phyloP scores from a whole-genome alignment of 768 basidiomycete genomes.

The Mycena chlorophos region DNA sequence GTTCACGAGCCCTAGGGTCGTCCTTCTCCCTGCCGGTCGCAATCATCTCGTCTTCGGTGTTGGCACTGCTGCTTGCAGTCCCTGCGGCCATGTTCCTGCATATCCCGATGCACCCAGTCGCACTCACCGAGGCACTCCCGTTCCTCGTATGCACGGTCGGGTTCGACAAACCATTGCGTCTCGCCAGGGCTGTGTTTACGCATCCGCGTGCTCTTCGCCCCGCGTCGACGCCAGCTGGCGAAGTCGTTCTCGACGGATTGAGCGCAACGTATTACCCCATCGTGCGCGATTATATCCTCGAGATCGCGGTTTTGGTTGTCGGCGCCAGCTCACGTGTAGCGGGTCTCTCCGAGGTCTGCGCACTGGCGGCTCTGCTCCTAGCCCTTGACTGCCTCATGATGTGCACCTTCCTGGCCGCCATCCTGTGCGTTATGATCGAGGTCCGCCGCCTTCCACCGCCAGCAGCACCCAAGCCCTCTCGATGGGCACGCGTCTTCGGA shows the following conservation, averaged over 20 bases:
- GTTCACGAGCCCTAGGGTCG: slow-evolving; percentile 84
- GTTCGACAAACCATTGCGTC: slow-evolving; percentile 94
- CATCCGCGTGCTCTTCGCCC: slow-evolving; percentile 24
- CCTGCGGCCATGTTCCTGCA: slow-evolving; percentile 70
- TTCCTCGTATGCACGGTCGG: slow-evolving; percentile 98
- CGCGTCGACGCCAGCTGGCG: slow-evolving; percentile 57
- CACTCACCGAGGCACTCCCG: slow-evolving; percentile 91
- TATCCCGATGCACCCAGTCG: slow-evolving; percentile 90
- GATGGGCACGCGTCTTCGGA: slow-evolving; percentile 12
- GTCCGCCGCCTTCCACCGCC: slow-evolving; percentile 54
- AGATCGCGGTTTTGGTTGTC: slow-evolving; percentile 84
- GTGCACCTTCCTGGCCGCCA: slow-evolving; percentile 86
- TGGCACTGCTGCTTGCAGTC: slow-evolving; percentile 83
- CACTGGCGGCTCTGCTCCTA: slow-evolving; percentile 85
- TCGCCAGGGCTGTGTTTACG: slow-evolving; percentile 86
- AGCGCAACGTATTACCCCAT: slow-evolving; percentile 80
- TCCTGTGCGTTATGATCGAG: slow-evolving; percentile 94
- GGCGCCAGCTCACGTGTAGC: slow-evolving; percentile 87
- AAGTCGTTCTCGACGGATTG: slow-evolving; percentile 83
- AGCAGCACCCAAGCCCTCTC: not conserved
- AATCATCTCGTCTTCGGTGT: slow-evolving; percentile 76
- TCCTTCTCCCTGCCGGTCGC: slow-evolving; percentile 62
- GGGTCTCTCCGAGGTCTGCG: slow-evolving; percentile 92
- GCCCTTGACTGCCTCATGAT: slow-evolving; percentile 85
- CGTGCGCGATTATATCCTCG: slow-evolving; percentile 89